phyloP scores from a whole-genome alignment of 441 rosid species.

The Pelargonium cotyledonis region DNA sequence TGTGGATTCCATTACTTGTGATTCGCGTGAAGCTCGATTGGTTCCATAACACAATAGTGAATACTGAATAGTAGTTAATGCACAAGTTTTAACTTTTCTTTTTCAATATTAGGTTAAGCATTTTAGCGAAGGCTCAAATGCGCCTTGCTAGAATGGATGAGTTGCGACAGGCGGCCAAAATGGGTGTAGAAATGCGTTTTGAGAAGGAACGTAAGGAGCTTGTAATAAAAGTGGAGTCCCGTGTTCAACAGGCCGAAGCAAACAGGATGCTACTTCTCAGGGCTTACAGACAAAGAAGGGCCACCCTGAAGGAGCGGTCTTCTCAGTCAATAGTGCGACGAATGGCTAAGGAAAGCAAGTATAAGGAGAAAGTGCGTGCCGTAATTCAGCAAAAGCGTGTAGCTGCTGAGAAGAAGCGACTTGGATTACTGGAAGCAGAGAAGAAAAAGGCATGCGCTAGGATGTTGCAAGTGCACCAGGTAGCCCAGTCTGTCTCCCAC shows the following conservation, averaged over 20 bases:
- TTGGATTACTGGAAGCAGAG: conserved; percentile 83
- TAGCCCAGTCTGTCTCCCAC: conserved; percentile 61
- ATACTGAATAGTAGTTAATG: not conserved
- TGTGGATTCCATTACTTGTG: not conserved
- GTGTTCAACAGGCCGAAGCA: conserved; percentile 83
- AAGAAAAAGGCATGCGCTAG: conserved; percentile 79
- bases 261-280: conserved; percentile 83
- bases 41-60: too few species aligned
- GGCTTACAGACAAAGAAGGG: conserved; percentile 71
- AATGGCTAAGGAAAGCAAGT: conserved; percentile 79
- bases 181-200: conserved; percentile 65
- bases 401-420: conserved; percentile 91
- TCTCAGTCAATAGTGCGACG: conserved; percentile 72
- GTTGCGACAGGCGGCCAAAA: conserved; percentile 88
- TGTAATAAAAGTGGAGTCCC: conserved; percentile 68
- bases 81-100: not conserved
- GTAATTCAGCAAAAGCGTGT: conserved; percentile 83
- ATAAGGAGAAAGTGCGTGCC: conserved; percentile 76
- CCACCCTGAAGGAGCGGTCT: conserved; percentile 70
- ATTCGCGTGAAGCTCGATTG: not conserved
- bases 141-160: conserved; percentile 82
- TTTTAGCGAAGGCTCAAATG: conserved; percentile 72
- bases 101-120: conserved; percentile 47
- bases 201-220: conserved; percentile 81
- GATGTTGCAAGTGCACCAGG: conserved; percentile 58